Conservation (phyloP, 345 rosid genomes). For the Bruguiera parviflora region DNA sequence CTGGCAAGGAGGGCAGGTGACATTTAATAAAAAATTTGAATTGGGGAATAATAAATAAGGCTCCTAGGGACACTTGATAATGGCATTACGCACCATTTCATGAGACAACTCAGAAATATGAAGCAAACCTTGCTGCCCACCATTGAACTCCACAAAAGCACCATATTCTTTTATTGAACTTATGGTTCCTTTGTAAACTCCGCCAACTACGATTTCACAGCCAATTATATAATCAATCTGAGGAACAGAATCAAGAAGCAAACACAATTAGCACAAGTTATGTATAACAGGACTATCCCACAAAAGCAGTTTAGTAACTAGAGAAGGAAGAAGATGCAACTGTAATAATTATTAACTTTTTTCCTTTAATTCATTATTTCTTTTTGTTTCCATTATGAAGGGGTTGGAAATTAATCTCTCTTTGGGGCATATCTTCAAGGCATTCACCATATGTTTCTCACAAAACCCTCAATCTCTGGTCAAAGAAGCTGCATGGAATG, state of each 20-base stretch:
- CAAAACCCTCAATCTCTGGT: not conserved
- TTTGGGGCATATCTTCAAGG: too few species aligned
- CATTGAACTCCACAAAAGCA: constrained; percentile 93
- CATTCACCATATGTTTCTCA: too few species aligned
- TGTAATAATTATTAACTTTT: too few species aligned
- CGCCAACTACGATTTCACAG: constrained; percentile 85
- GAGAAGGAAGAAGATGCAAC: too few species aligned
- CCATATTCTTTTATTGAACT: constrained; percentile 93
- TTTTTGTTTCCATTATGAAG: too few species aligned
- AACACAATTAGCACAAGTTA: not conserved
- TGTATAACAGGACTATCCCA: not conserved
- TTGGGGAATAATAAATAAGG: not conserved
- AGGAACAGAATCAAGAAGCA: constrained; percentile 17
- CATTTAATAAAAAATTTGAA: not conserved
- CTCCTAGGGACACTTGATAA: not conserved
- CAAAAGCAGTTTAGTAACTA: too few species aligned
- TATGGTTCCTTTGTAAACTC: constrained; percentile 79
- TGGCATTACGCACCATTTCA: constrained; percentile 58
- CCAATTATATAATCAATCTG: constrained; percentile 83
- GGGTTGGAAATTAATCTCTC: too few species aligned
- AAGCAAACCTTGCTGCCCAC: constrained; percentile 91
- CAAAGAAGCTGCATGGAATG: not conserved
- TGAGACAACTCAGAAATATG: constrained; percentile 95
- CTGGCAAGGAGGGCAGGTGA: too few species aligned
- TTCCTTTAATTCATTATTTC: too few species aligned